Base-by-base conservation (phyloP, 176 grass and related monocot species). In the Oryza nivara region DNA sequence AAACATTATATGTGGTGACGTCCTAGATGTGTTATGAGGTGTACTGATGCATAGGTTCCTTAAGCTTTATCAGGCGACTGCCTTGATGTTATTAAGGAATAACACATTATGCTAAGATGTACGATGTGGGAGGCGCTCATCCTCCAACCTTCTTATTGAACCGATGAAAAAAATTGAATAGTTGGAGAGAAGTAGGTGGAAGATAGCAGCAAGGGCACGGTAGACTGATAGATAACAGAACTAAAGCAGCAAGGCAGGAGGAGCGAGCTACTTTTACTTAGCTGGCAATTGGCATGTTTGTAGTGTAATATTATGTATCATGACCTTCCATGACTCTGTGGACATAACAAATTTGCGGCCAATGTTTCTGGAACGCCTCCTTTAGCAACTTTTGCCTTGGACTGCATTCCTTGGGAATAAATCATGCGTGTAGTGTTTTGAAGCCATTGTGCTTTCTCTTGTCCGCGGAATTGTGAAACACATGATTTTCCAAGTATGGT, bases 351-450 rank as follows among this genome's bases (percentile, higher is more conserved):
- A 32, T 76, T 40, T 60, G 32, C 10, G 17, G 17, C 22, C 48
- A 36, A 36, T 36, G n/a, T 63, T 63, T 63, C 58, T 63, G 58
- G 58, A 23, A 3, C 47, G 70, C 10, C 70, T 45, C 70, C 11
- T 65, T 22, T 19, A 79, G 23, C 64, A 79, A 9, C 63, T 79
- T 79, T 63, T 63, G 58, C n/a, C 58, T 63, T 10, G 56, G 76
- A 32, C 40, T 25, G 12, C 35, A n/a, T 2, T 61, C 64, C 54
- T 69, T 63, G 40, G 73, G 51, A 48, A 64, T 77, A 65, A 77
- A 43, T 65, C 22, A 17, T 48, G 26, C 19, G 12, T 76, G 44
- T 40, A 70, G 40, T 49, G 15, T 46, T 23, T 56, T 70, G 49
- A 10, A 65, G 40, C 41, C 58, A 73, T 73, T 49, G 30, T 67